Conservation (phyloP, 345 rosid species). For the Linum lewisii region DNA sequence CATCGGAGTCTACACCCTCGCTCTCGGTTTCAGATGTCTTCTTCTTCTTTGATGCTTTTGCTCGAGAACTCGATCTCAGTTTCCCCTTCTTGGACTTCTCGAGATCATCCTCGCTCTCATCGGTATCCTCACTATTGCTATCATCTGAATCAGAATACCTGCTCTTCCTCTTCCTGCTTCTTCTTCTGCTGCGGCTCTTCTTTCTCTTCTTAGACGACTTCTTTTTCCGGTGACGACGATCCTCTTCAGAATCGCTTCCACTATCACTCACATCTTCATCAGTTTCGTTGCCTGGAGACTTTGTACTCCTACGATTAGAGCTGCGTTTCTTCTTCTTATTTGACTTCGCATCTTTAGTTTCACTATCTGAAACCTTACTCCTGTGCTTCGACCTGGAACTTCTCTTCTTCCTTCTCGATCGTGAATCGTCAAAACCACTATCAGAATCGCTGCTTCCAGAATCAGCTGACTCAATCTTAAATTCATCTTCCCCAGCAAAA, state of each 20-base stretch:
- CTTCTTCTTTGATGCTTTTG: conserved; percentile 32
- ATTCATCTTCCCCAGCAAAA: conserved; percentile 23
- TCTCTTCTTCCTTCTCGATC: not conserved
- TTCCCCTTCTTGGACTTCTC: conserved; percentile 35
- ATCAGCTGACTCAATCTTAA: conserved; percentile 32
- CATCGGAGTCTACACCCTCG: conserved; percentile 16
- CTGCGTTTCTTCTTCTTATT: conserved; percentile 31
- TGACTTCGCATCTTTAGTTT: conserved; percentile 26
- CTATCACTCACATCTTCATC: conserved; percentile 23
- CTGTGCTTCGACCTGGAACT: not conserved
- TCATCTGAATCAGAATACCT: conserved; percentile 3
- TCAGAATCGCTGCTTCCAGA: conserved; percentile 24
- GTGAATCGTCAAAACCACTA: conserved; percentile 1
- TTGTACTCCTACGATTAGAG: conserved; percentile 25
- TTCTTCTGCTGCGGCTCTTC: conserved; percentile 19
- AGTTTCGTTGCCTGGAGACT: conserved; percentile 28
- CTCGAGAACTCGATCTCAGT: conserved; percentile 16
- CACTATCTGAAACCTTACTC: conserved; percentile 8
- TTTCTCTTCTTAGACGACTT: conserved; percentile 22
- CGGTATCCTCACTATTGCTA: conserved; percentile 15
- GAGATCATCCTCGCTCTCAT: conserved; percentile 23
- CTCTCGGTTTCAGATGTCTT: conserved; percentile 29
- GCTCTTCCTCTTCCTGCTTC: conserved; percentile 17
- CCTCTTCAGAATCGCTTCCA: conserved; percentile 33
- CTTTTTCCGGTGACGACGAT: conserved; percentile 21